These are phyloP conservation scores for Starmera pachycereana DNA, from an alignment of 805 yeast genomes.

Conservation along the genomic window DNA sequence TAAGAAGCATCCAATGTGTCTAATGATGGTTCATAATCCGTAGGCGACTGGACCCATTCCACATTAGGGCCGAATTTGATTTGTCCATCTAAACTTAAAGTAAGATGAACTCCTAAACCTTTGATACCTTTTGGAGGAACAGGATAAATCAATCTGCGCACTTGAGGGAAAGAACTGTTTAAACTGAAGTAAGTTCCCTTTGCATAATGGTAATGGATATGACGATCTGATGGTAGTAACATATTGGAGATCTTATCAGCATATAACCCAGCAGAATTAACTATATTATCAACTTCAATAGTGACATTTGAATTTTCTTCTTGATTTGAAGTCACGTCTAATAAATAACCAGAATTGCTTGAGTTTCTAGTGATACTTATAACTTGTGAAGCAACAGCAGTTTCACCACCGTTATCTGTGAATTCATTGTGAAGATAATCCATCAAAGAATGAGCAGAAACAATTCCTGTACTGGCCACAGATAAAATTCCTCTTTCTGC, in stretches of 20 bases:
- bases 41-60: conserved; percentile 56
- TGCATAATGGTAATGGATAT: conserved; percentile 54
- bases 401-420: conserved; percentile 51
- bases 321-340: conserved; percentile 21
- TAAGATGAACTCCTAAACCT: conserved; percentile 84
- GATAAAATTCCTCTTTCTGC: conserved; percentile 53
- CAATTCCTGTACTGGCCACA: conserved; percentile 79
- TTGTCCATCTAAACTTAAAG: conserved; percentile 73
- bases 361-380: conserved; percentile 20
- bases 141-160: conserved; percentile 61
- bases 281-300: conserved; percentile 43
- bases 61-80: conserved; percentile 83
- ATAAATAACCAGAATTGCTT: conserved; percentile 15
- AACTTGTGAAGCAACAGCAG: conserved; percentile 55
- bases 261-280: conserved; percentile 73
- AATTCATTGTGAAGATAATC: conserved; percentile 43
- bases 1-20: conserved; percentile 44
- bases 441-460: conserved; percentile 72
- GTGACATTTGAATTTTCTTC: conserved; percentile 23
- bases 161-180: conserved; percentile 35
- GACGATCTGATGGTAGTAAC: conserved; percentile 53
- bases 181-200: conserved; percentile 77
- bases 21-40: conserved; percentile 38
- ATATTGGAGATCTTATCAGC: conserved; percentile 67
- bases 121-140: conserved; percentile 61